Evolutionary conservation across 1,284 basidiomycete species (phyloP).

Genomic region (Trametes versicolor): DNA sequence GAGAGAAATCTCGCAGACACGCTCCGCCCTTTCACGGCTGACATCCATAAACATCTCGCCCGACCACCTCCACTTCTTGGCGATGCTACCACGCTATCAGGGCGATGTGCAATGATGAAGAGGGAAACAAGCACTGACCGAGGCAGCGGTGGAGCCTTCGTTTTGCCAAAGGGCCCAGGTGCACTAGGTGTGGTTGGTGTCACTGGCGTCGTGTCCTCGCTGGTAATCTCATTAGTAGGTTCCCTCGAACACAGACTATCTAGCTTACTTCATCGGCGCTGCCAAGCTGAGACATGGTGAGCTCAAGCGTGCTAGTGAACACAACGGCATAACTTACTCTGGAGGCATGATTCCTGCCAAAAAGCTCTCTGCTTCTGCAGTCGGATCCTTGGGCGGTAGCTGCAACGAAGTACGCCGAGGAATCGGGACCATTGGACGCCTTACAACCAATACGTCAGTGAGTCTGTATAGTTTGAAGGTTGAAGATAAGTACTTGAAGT

Average conservation of each 20-base stretch:
- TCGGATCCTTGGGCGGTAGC: slow-evolving; percentile 15
- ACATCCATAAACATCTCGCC: slow-evolving; percentile 47
- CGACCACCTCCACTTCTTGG: slow-evolving; percentile 50
- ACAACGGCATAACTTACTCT: slow-evolving; percentile 42
- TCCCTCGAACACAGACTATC: too few relatives aligned
- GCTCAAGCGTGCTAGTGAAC: background rate
- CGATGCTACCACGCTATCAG: slow-evolving; percentile 21
- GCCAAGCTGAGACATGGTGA: slow-evolving; percentile 42
- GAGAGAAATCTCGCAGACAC: slow-evolving; percentile 59
- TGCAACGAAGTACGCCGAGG: slow-evolving; percentile 25
- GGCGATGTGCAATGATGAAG: background rate
- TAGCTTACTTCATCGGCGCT: slow-evolving; percentile 44
- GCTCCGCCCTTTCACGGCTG: slow-evolving; percentile 46
- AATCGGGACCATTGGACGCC: slow-evolving; percentile 23
- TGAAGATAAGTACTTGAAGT: background rate
- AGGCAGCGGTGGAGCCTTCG: slow-evolving; percentile 14
- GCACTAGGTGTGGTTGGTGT: slow-evolving; percentile 22
- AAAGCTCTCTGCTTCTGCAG: slow-evolving; percentile 47
- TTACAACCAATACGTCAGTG: background rate
- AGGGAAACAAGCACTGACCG: slow-evolving; percentile 15
- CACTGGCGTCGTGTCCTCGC: slow-evolving; percentile 21
- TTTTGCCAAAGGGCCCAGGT: slow-evolving; percentile 3
- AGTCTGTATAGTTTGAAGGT: too few relatives aligned
- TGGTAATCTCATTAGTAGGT: background rate
- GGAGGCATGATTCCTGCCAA: slow-evolving; percentile 52